A percentile compares a stretch with the other conserved stretches of the same genome.
phyloP scores from a whole-genome alignment of 306 rosid genomes.

The Cucumis hystrix region DNA sequence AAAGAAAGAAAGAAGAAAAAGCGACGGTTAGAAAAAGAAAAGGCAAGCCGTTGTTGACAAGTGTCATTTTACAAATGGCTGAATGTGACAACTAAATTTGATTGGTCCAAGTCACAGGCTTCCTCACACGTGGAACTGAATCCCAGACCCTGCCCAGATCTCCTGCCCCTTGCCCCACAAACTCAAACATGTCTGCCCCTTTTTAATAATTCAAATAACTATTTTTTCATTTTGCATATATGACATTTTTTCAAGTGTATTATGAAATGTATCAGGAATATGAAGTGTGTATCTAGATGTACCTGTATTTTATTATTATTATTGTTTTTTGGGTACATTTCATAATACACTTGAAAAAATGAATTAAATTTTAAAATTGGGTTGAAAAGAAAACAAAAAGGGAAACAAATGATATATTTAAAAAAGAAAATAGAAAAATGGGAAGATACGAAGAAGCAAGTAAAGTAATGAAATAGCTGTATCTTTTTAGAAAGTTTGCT shows the following conservation, averaged over 20 bases:
- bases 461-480: neutral
- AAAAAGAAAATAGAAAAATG: too few species aligned
- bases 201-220: neutral
- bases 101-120: neutral
- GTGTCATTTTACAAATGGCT: neutral
- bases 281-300: too few species aligned
- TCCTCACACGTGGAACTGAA: neutral
- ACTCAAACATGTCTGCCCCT: neutral
- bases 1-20: neutral
- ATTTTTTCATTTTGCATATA: neutral
- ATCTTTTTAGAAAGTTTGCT: neutral
- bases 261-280: too few species aligned
- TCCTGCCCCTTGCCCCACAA: neutral
- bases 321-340: too few species aligned
- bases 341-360: too few species aligned
- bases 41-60: neutral
- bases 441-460: too few species aligned
- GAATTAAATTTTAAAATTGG: too few species aligned
- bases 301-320: too few species aligned
- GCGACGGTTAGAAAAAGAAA: neutral
- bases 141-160: neutral
- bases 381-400: too few species aligned
- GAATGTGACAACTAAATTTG: neutral
- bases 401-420: too few species aligned
- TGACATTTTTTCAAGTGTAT: too few species aligned